Evolutionary conservation across 495 filamentous ascomycete species (phyloP).

Genomic region (Chlorociboria aeruginascens): DNA sequence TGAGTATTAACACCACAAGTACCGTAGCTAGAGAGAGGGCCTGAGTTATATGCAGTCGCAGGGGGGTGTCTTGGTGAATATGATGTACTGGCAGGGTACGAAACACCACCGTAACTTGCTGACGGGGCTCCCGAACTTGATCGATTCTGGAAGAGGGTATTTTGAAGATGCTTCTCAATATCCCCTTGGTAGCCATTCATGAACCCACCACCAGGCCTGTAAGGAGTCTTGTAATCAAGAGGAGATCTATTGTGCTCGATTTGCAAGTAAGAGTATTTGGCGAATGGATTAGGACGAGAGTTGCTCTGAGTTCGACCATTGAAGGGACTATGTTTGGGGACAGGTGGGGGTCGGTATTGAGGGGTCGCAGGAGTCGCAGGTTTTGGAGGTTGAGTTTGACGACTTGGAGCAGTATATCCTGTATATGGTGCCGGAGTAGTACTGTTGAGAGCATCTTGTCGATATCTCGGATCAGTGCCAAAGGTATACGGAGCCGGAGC

Average conservation of each 20-base stretch:
- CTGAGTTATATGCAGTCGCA: neutral
- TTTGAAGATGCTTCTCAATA: constrained; percentile 27
- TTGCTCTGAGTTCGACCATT: constrained; percentile 3
- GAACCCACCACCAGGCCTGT: constrained; percentile 39
- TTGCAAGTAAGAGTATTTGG: constrained; percentile 38
- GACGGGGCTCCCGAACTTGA: constrained; percentile 5
- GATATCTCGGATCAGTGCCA: constrained; percentile 21
- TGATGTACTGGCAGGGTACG: neutral
- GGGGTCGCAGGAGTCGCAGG: neutral
- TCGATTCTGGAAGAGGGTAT: constrained; percentile 11
- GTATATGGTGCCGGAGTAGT: neutral
- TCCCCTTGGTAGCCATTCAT: constrained; percentile 44
- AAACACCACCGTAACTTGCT: neutral
- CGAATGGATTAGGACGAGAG: constrained; percentile 17
- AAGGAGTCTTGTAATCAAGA: constrained; percentile 34
- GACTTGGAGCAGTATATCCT: neutral
- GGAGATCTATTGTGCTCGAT: constrained; percentile 35
- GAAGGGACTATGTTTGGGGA: neutral
- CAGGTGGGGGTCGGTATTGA: neutral
- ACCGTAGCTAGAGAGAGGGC: neutral
- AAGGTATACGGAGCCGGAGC: constrained; percentile 7
- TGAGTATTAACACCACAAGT: neutral
- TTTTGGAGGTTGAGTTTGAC: neutral
- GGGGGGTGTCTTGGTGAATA: neutral
- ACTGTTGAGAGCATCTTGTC: neutral